Evolutionary conservation across 2,329 filamentous ascomycete genomes (phyloP).

Genomic region (Ophiostoma piceae): DNA sequence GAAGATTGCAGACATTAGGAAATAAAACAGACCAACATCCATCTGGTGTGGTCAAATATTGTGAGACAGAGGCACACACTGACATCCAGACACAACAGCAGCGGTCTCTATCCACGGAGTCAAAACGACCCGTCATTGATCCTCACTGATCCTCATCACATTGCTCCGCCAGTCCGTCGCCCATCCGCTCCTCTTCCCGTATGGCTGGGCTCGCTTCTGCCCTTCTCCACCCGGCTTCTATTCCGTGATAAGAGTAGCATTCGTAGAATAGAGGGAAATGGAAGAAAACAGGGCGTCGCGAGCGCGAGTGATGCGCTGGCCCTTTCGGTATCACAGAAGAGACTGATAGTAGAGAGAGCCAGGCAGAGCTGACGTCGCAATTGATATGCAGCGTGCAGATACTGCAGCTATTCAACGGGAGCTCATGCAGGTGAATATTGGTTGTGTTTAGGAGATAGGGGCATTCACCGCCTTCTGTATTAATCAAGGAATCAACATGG

Average conservation of each 20-base stretch:
- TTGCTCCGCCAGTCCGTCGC: not conserved
- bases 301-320: conserved; percentile 12
- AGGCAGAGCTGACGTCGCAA: not conserved
- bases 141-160: not conserved
- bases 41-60: not conserved
- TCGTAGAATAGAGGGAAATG: not conserved
- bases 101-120: not conserved
- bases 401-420: conserved; percentile 11
- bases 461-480: conserved; percentile 10
- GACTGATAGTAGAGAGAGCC: too few species aligned
- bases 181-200: conserved; percentile 5
- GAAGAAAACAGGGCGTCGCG: not conserved
- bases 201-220: conserved; percentile 9
- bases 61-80: not conserved
- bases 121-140: too few species aligned
- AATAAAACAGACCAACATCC: too few species aligned
- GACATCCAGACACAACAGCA: not conserved
- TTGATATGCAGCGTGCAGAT: conserved; percentile 4
- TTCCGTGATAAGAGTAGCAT: conserved; percentile 6
- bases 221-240: conserved; percentile 11
- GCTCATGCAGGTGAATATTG: conserved; percentile 12
- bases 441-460: conserved; percentile 1
- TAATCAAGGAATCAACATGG: not conserved
- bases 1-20: too few species aligned
- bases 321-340: not conserved